Percentiles rank a stretch among this genome's conserved stretches.
Evolutionary conservation across 495 filamentous ascomycete species (phyloP).

Genomic region (Tuber microsphaerosporum): DNA sequence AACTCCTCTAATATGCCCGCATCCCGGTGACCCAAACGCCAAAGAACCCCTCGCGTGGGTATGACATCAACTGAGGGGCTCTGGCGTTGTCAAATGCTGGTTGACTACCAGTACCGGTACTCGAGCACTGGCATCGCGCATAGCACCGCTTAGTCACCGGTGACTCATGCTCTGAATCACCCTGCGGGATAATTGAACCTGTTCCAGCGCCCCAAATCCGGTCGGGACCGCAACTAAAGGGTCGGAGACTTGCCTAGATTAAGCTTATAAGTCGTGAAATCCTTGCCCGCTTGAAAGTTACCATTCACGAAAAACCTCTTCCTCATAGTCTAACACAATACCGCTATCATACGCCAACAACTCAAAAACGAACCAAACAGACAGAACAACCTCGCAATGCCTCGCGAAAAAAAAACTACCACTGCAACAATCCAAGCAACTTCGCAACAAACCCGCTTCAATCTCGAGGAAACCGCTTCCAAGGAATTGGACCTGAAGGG

Average conservation of each 20-base stretch:
- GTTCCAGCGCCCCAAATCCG: background rate
- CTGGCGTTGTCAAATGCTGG: no score
- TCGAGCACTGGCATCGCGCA: no score
- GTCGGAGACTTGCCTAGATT: background rate
- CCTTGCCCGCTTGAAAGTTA: background rate
- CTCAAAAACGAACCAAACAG: background rate
- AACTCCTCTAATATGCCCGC: no score
- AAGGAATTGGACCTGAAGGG: slow-evolving; percentile 45
- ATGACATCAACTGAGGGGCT: background rate
- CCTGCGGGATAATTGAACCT: background rate
- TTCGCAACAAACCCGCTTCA: slow-evolving; percentile 55
- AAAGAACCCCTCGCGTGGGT: background rate
- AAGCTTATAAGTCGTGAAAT: background rate
- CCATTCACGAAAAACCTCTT: background rate
- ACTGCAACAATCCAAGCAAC: slow-evolving; percentile 50
- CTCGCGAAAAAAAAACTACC: slow-evolving; percentile 25
- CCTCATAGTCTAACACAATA: background rate
- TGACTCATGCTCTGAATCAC: slow-evolving; percentile 5
- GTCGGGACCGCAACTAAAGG: background rate
- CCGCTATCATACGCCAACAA: background rate
- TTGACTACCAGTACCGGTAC: no score
- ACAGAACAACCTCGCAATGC: slow-evolving; percentile 6
- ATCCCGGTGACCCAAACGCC: no score
- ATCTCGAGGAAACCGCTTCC: slow-evolving; percentile 51
- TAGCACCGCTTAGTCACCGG: background rate